Conservation (phyloP, 2,329 filamentous ascomycete genomes). For the Fusarium praegraminearum region DNA sequence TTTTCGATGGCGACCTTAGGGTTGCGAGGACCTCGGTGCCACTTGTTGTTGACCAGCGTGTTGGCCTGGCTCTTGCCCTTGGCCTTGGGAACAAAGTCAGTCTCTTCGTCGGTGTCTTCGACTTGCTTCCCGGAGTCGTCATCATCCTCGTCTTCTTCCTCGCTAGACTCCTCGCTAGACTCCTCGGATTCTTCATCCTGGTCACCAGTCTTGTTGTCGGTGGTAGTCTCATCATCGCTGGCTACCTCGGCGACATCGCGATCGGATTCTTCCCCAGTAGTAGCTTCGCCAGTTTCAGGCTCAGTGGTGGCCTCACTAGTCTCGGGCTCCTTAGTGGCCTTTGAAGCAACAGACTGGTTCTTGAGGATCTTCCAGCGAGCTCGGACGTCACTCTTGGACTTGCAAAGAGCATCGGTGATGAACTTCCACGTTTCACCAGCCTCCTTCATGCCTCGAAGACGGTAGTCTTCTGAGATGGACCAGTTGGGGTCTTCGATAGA, state of each 20-base stretch:
- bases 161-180: not conserved
- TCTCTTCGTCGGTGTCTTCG: not conserved
- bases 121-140: not conserved
- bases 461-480: conserved; percentile 53
- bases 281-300: not conserved
- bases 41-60: conserved; percentile 17
- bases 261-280: not conserved
- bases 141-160: not conserved
- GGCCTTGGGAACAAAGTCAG: conserved; percentile 8
- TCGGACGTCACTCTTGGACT: conserved; percentile 48
- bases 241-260: not conserved
- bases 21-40: conserved; percentile 41
- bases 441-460: conserved; percentile 53
- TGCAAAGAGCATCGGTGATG: conserved; percentile 48
- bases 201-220: not conserved
- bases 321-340: not conserved
- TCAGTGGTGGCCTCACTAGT: not conserved
- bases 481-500: conserved; percentile 39
- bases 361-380: conserved; percentile 52
- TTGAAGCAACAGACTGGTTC: conserved; percentile 19
- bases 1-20: conserved; percentile 37
- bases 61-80: conserved; percentile 8
- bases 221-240: not conserved
- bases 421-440: conserved; percentile 48
- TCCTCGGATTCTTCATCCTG: not conserved